Percentiles rank a stretch among this genome's conserved stretches.
Evolutionary conservation across 306 rosid species (phyloP).

Genomic region (Cyclanthera cordifolia): DNA sequence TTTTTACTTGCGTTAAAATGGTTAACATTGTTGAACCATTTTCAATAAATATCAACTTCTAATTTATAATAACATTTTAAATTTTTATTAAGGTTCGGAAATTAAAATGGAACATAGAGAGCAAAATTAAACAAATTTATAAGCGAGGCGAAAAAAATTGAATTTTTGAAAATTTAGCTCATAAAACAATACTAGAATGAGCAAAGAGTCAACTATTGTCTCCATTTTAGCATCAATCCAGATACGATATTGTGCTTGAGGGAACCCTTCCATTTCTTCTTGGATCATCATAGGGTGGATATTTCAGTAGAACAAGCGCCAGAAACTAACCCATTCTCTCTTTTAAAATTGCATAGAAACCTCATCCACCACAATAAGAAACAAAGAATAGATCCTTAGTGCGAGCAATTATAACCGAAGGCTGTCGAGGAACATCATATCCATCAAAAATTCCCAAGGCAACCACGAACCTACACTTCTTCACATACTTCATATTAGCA

Average conservation of each 20-base stretch:
- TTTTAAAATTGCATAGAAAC: slow-evolving; percentile 55
- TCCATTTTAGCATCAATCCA: slow-evolving; percentile 99
- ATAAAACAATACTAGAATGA: slow-evolving; percentile 55
- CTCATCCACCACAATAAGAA: slow-evolving; percentile 93
- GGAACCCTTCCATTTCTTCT: slow-evolving; percentile 97
- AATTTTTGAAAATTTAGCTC: too few species aligned
- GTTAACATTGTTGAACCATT: too few species aligned
- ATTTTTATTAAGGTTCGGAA: too few species aligned
- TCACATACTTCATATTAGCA: slow-evolving; percentile 50
- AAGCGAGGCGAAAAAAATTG: too few species aligned
- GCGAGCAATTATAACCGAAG: slow-evolving; percentile 61
- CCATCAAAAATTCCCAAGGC: slow-evolving; percentile 96
- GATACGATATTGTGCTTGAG: slow-evolving; percentile 83
- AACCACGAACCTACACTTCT: slow-evolving; percentile 86
- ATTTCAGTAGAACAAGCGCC: slow-evolving; percentile 80
- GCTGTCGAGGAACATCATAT: slow-evolving; percentile 84
- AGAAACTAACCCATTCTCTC: slow-evolving; percentile 86
- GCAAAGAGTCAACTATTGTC: slow-evolving; percentile 85
- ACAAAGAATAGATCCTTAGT: slow-evolving; percentile 80
- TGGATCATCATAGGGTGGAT: slow-evolving; percentile 94
- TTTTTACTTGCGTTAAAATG: too few species aligned
- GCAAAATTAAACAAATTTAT: too few species aligned
- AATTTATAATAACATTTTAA: too few species aligned
- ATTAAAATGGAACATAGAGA: too few species aligned
- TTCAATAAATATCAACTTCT: too few species aligned